These are phyloP conservation scores for Musa schizocarpa DNA, from an alignment of 176 grass and related monocot genomes.

Conservation along the genomic window DNA sequence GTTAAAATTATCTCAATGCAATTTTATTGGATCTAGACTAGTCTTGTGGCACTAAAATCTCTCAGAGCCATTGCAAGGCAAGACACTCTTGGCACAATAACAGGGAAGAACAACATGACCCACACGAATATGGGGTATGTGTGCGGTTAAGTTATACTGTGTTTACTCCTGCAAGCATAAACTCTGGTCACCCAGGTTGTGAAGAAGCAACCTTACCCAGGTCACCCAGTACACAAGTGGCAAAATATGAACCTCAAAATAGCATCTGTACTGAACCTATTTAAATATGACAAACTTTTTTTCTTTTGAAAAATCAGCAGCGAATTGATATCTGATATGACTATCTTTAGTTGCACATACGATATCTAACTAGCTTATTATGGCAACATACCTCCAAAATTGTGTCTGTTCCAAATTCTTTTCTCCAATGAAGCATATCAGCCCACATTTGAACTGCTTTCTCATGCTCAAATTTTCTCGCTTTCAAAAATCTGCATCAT, in stretches of 20 bases:
- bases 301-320: neutral
- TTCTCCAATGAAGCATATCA: conserved; percentile 18
- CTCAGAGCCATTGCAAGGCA: too few species aligned
- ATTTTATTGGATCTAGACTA: too few species aligned
- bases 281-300: neutral
- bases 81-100: too few species aligned
- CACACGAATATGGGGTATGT: too few species aligned
- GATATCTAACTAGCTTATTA: neutral
- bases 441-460: conserved; percentile 12
- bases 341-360: too few species aligned
- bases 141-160: too few species aligned
- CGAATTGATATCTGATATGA: neutral
- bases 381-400: conserved; percentile 4
- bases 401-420: conserved; percentile 17
- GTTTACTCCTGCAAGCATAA: too few species aligned
- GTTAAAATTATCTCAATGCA: too few species aligned
- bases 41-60: too few species aligned
- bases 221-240: neutral
- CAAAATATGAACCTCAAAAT: neutral
- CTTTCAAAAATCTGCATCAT: conserved; percentile 12
- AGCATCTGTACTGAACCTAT: neutral
- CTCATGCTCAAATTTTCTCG: conserved; percentile 17
- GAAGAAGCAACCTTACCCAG: neutral
- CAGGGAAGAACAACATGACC: too few species aligned
- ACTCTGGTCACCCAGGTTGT: too few species aligned